Evolutionary conservation across 176 grass and related monocot species (phyloP).

Genomic region (Oryza glaberrima): DNA sequence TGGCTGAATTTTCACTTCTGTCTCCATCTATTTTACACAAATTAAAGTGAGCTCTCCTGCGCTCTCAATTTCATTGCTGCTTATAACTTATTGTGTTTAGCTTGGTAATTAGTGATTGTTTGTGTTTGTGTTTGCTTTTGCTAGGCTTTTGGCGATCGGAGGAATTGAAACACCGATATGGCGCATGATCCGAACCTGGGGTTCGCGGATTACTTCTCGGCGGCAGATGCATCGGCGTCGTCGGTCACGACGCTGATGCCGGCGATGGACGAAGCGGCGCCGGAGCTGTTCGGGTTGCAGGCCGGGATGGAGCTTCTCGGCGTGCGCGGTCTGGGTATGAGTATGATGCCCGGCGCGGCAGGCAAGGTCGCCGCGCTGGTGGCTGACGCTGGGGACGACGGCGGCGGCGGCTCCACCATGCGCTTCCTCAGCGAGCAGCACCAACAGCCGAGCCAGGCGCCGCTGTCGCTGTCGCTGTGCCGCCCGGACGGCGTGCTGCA

Average conservation of each 20-base stretch:
- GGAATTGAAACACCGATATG: slow-evolving; percentile 44
- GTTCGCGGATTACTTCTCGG: slow-evolving; percentile 64
- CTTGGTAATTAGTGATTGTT: background rate
- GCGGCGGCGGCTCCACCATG: slow-evolving; percentile 36
- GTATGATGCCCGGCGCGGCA: slow-evolving; percentile 37
- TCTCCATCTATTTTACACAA: slow-evolving; percentile 36
- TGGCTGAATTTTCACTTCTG: background rate
- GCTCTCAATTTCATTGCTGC: slow-evolving; percentile 9
- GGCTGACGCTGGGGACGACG: slow-evolving; percentile 6
- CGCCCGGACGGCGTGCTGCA: slow-evolving; percentile 47
- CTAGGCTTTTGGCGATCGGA: background rate
- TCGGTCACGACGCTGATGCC: slow-evolving; percentile 49
- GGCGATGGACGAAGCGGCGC: slow-evolving; percentile 47
- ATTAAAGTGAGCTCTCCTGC: slow-evolving; percentile 28
- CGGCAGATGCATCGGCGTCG: slow-evolving; percentile 32
- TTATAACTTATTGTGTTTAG: background rate
- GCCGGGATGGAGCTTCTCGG: slow-evolving; percentile 72
- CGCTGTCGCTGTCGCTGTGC: slow-evolving; percentile 53
- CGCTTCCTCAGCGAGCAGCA: slow-evolving; percentile 46
- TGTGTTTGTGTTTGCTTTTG: slow-evolving; percentile 7
- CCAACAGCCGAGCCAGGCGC: slow-evolving; percentile 39
- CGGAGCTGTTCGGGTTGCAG: slow-evolving; percentile 71
- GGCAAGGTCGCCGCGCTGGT: slow-evolving; percentile 37
- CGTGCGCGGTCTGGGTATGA: slow-evolving; percentile 44
- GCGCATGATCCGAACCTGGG: slow-evolving; percentile 64